Conservation (phyloP, 306 rosid species). For the Mimosa pudica region DNA sequence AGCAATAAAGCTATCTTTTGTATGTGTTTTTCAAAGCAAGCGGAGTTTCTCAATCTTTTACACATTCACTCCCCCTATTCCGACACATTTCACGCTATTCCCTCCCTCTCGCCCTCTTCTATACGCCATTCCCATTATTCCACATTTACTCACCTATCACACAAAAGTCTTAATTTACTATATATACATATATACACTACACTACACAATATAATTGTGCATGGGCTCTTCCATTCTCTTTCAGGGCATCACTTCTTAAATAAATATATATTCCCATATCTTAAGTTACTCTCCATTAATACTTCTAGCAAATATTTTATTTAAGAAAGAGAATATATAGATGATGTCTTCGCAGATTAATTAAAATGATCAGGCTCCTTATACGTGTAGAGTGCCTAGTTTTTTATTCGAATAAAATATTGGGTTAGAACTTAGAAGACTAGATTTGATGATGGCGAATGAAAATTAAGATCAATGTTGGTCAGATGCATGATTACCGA, state of each 20-base stretch:
- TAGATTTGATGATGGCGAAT: constrained; percentile 8
- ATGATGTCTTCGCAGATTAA: neutral
- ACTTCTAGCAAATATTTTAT: neutral
- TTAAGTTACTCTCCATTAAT: neutral
- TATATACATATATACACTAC: neutral
- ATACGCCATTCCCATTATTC: neutral
- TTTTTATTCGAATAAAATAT: neutral
- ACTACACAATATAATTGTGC: neutral
- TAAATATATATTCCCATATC: neutral
- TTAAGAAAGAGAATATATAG: neutral
- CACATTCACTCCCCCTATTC: neutral
- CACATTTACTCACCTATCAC: neutral
- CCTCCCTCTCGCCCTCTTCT: neutral
- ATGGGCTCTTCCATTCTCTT: neutral
- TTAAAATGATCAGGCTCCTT: neutral
- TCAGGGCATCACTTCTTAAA: neutral
- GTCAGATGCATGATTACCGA: neutral
- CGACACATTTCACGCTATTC: neutral
- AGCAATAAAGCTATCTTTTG: neutral
- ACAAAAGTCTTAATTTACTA: neutral
- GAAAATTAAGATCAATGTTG: neutral
- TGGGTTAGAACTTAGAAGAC: neutral
- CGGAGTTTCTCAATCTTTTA: constrained; percentile 24
- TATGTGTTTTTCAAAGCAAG: neutral
- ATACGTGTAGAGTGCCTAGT: neutral